phyloP scores from a whole-genome alignment of 2,329 filamentous ascomycete genomes.

The Fusarium haematococcum region DNA sequence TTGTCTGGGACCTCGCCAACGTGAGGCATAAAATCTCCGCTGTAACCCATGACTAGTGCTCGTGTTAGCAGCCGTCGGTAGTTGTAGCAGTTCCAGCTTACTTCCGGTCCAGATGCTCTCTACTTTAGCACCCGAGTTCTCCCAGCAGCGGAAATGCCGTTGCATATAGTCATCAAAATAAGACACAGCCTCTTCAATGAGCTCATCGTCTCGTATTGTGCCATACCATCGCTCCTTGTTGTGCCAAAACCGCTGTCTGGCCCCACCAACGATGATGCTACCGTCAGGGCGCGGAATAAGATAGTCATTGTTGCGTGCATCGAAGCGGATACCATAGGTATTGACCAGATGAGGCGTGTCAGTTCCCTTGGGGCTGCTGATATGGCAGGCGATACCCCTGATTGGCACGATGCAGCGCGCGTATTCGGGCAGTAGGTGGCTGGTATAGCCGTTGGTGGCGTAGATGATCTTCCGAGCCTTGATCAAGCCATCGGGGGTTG shows the following conservation, averaged over 20 bases:
- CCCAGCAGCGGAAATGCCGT: constrained; percentile 61
- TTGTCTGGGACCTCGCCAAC: constrained; percentile 53
- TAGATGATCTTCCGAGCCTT: constrained; percentile 67
- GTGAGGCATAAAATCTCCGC: constrained; percentile 55
- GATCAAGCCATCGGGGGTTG: constrained; percentile 56
- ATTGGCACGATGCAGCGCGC: constrained; percentile 71
- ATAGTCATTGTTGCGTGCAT: constrained; percentile 47
- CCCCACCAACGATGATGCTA: constrained; percentile 49
- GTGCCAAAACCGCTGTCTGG: constrained; percentile 47
- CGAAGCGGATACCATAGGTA: constrained; percentile 43
- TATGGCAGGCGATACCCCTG: constrained; percentile 58
- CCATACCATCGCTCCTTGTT: constrained; percentile 56
- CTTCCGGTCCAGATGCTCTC: constrained; percentile 46
- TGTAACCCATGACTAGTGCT: constrained; percentile 54
- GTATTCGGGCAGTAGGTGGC: constrained; percentile 69
- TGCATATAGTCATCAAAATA: constrained; percentile 64
- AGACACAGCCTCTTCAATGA: constrained; percentile 54
- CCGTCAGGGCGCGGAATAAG: constrained; percentile 58
- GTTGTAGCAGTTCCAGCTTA: constrained; percentile 21
- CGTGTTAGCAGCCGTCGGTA: neutral
- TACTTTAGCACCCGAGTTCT: constrained; percentile 51
- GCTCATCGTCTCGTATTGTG: constrained; percentile 57
- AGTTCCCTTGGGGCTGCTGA: constrained; percentile 35
- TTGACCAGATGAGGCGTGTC: constrained; percentile 36
- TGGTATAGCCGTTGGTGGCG: constrained; percentile 77